Base-by-base conservation (phyloP, 1,139 yeast species). In the Yamadazyma dushanensis region DNA sequence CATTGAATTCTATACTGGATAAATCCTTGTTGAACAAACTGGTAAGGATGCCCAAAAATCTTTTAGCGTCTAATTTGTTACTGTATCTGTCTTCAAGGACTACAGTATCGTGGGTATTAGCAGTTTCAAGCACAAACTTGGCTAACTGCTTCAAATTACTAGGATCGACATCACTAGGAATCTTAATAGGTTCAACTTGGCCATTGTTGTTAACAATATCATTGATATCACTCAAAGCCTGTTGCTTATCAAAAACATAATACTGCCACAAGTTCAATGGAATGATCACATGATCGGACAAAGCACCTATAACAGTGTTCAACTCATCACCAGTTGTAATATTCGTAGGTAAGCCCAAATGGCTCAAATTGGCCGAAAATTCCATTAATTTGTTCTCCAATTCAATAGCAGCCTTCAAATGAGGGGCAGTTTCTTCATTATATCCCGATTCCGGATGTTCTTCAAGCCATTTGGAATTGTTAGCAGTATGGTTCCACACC, bases 401-500 rank as follows among this genome's bases (percentile, higher is more conserved):
- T 47, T 83, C 97, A 36, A 89, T 82, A 1, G 97, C 97, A 2
- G 95, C 66, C 15, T 58, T 70, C 46, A 92, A 72, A 59, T 92
- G 96, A 4, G 97, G 97, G 2, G 97, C 95, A 3, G 96, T 90
- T 37, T 75, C 76, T 21, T 73, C 73, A 43, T 87, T 86, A 61
- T 92, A 92, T 6, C 97, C 97, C 2, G 88, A 78, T 24, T 90
- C 96, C 0, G 97, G 97, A 49, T 84, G 89, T 3, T 82, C 83
- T 36, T 76, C 64, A 26, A 92, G 61, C 98, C 98, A 92, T 1
- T 55, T 63, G 0, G 97, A 88, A 58, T 92, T 87, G 54, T 86
- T 74, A 2, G 97, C 96, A 0, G 97, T 92, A 56, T 92, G 98
- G 57, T 92, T 92, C 72, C 89, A 81, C 2, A 92, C 97, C 30